Evolutionary conservation across 2,329 filamentous ascomycete species (phyloP).

Genomic region (Fusarium vanettenii): DNA sequence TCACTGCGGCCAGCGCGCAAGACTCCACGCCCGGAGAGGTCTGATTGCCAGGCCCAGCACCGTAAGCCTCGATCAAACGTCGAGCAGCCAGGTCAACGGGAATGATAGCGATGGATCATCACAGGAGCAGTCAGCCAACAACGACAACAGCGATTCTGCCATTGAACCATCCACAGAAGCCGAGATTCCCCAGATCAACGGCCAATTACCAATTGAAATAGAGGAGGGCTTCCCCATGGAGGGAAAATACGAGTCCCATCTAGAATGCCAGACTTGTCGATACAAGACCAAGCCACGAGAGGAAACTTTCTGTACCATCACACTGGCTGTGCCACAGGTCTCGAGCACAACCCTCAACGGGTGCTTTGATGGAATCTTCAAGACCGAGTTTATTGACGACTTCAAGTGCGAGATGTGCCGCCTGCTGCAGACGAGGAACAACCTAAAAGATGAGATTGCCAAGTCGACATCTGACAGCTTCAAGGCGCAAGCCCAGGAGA

Average conservation of each 20-base stretch:
- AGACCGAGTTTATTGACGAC: conserved; percentile 95
- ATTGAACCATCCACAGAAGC: conserved; percentile 39
- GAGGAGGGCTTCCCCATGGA: conserved; percentile 91
- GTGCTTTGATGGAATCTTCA: conserved; percentile 94
- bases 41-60: conserved; percentile 23
- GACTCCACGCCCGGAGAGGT: conserved; percentile 63
- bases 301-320: conserved; percentile 91
- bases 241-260: conserved; percentile 91
- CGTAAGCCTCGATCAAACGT: conserved; percentile 26
- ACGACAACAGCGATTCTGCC: conserved; percentile 30
- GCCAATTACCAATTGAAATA: conserved; percentile 52
- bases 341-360: conserved; percentile 83
- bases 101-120: conserved; percentile 13
- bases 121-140: conserved; percentile 17
- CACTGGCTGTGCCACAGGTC: conserved; percentile 88
- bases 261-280: conserved; percentile 89
- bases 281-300: conserved; percentile 88
- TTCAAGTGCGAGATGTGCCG: conserved; percentile 96
- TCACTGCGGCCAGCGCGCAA: conserved; percentile 82
- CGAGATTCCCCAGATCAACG: conserved; percentile 33
- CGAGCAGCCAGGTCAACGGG: conserved; percentile 36
- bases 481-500: conserved; percentile 62
- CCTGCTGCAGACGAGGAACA: conserved; percentile 79
- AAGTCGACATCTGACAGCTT: conserved; percentile 65
- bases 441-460: conserved; percentile 69